Base-by-base conservation (phyloP, 2,329 filamentous ascomycete species). In the Pseudocercospora eumusae region DNA sequence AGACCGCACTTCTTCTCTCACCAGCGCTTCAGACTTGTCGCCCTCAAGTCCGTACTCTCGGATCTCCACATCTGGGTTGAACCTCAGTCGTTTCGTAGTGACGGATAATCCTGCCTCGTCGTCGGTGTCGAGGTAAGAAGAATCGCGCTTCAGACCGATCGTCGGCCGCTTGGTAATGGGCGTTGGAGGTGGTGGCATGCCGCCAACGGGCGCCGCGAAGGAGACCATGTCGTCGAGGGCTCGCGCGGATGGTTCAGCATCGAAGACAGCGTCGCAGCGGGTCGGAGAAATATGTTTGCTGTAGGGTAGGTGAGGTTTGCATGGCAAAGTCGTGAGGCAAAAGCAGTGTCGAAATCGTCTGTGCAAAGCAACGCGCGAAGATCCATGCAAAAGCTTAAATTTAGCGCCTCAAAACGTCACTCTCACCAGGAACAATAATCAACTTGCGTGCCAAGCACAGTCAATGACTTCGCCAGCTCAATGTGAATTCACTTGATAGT, bases 1-100 rank as follows among this genome's bases (percentile, higher is more conserved):
- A 63, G 83, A 78, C 65, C 83, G 80, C 21, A 88, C 84, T 71
- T 88, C 85, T 71, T 88, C 85, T 57, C 82, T 82, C 57, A 88
- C 80, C 53, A 88, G 77, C 52, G 84, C 82, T 60, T 79, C 74
- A 61, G 81, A 82, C 75, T 86, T 86, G 65, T 83, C 81, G 61
- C 75, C 75, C 61, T 75, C 76, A 59, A 78, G 76, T 57, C 80
- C 77, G 57, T 80, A 72, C 63, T 80, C 76, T 52, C 74, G 75
- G 28, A 82, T 75, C 61, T 82, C 76, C 56, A 81, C 77, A 54
- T 80, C 76, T 47, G 79, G 77, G 59, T 80, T 75, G 64, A 83
- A 83, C 56, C 76, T 78, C 40, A 77, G 75, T 62, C 75, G 75
- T 69, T 83, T 83, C 44, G 71, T 73, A 36, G 77, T 74, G 57